Evolutionary conservation across 129 eudicot genomes (phyloP).

Genomic region (Flaveria brownii): DNA sequence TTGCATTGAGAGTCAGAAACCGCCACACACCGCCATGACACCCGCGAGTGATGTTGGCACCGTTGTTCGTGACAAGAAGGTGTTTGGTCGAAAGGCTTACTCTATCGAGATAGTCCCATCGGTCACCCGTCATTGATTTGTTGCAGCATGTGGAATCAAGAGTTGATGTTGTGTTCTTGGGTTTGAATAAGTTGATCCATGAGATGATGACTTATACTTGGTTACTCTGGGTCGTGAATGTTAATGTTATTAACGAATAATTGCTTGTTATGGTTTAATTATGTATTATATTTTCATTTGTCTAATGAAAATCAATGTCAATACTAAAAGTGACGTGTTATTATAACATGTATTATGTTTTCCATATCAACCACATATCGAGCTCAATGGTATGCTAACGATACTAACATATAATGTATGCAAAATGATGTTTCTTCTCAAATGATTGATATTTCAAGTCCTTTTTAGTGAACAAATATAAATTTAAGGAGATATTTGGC

Average conservation of each 20-base stretch:
- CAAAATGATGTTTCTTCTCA: no score
- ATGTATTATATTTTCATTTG: neutral
- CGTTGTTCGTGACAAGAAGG: constrained; percentile 1
- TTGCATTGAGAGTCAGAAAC: constrained; percentile 3
- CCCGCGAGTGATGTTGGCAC: neutral
- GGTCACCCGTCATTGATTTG: neutral
- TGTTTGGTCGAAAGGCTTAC: constrained; percentile 34
- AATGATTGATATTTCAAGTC: no score
- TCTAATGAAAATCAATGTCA: no score
- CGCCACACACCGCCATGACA: neutral
- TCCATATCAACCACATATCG: neutral
- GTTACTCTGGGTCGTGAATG: neutral
- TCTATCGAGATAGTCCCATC: neutral
- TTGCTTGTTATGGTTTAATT: neutral
- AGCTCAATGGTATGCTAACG: neutral
- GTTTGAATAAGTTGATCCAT: constrained; percentile 23
- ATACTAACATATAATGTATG: no score
- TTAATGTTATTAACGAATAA: neutral
- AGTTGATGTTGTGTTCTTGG: constrained; percentile 5
- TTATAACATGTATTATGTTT: neutral
- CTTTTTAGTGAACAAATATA: no score
- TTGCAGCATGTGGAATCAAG: neutral
- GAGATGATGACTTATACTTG: neutral
- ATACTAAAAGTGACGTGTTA: neutral
- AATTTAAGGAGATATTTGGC: no score